Percentiles rank a stretch among this genome's conserved stretches.
Conservation (phyloP, 225 moss, liverwort and hornwort species). For the Climacium dendroides region DNA sequence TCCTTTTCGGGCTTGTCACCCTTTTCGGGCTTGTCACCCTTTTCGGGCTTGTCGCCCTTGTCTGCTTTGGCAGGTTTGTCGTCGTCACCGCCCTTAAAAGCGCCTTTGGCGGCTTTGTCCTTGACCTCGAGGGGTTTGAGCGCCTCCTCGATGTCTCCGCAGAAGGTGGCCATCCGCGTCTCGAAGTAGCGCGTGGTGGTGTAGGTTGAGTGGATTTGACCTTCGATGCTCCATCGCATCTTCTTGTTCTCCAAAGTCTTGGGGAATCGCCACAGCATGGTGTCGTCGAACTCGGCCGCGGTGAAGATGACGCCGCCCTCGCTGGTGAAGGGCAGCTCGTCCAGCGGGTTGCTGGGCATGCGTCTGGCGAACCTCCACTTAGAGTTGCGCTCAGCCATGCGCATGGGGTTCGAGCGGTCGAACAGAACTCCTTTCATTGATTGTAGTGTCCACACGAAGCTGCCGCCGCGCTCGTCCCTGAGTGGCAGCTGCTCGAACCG, state of each 20-base stretch:
- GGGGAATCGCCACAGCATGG: slow-evolving; percentile 42
- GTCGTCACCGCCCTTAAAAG: neutral
- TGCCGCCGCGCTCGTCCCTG: slow-evolving; percentile 30
- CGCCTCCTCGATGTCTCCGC: slow-evolving; percentile 38
- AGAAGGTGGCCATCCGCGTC: slow-evolving; percentile 37
- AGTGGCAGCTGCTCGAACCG: slow-evolving; percentile 39
- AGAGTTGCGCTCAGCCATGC: slow-evolving; percentile 14
- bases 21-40: neutral
- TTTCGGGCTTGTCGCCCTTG: neutral
- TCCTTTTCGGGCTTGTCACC: neutral
- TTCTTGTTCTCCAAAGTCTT: slow-evolving; percentile 23
- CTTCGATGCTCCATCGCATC: slow-evolving; percentile 37
- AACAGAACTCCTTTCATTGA: slow-evolving; percentile 35
- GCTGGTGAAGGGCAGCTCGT: slow-evolving; percentile 38
- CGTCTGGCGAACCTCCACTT: slow-evolving; percentile 27
- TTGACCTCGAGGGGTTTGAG: slow-evolving; percentile 33
- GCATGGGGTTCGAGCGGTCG: slow-evolving; percentile 24
- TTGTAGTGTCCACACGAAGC: slow-evolving; percentile 44
- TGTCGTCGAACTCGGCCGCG: slow-evolving; percentile 25
- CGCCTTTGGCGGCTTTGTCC: slow-evolving; percentile 3
- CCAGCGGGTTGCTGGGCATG: slow-evolving; percentile 22
- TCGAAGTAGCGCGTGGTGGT: slow-evolving; percentile 34
- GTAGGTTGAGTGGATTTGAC: slow-evolving; percentile 30
- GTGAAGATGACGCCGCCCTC: slow-evolving; percentile 41
- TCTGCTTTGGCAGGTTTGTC: neutral